phyloP scores from a whole-genome alignment of 352 stramenopile genomes.

The Halophytophthora batemanensis region DNA sequence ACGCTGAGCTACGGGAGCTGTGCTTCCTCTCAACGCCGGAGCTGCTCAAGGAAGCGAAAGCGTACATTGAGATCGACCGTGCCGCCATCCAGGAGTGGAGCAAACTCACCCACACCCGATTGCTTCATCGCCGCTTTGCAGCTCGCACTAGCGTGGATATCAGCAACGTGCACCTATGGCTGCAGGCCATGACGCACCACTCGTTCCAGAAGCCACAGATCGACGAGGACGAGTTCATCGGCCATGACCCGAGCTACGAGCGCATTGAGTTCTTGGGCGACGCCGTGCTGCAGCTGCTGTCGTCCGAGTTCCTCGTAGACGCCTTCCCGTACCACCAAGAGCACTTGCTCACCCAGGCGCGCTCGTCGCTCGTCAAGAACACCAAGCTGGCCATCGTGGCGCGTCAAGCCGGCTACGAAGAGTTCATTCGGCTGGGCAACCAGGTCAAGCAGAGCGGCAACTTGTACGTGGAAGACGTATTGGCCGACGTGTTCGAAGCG shows the following conservation, averaged over 20 bases:
- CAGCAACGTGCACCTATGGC: conserved; percentile 65
- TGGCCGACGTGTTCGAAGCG: conserved; percentile 80
- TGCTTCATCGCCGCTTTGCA: conserved; percentile 56
- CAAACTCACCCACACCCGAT: conserved; percentile 37
- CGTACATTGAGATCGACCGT: conserved; percentile 54
- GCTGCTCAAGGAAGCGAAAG: conserved; percentile 33
- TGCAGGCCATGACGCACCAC: conserved; percentile 72
- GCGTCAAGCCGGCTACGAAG: conserved; percentile 50
- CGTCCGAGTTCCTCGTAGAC: conserved; percentile 76
- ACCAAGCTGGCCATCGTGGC: conserved; percentile 66
- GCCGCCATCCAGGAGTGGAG: conserved; percentile 49
- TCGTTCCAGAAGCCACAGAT: conserved; percentile 78
- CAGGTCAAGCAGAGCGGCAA: conserved; percentile 52
- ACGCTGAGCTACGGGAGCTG: conserved; percentile 51
- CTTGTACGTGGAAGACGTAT: conserved; percentile 71
- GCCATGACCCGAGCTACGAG: conserved; percentile 72
- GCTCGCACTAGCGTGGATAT: conserved; percentile 49
- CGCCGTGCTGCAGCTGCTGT: conserved; percentile 76
- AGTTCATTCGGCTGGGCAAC: conserved; percentile 73
- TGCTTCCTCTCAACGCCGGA: conserved; percentile 62
- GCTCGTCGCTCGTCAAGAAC: conserved; percentile 86
- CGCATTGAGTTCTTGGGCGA: conserved; percentile 86
- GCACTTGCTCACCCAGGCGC: conserved; percentile 71
- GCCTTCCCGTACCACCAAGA: conserved; percentile 82
- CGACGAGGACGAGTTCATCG: conserved; percentile 61